These are phyloP conservation scores for Salix viminalis DNA, from an alignment of 345 rosid species.

Conservation along the genomic window DNA sequence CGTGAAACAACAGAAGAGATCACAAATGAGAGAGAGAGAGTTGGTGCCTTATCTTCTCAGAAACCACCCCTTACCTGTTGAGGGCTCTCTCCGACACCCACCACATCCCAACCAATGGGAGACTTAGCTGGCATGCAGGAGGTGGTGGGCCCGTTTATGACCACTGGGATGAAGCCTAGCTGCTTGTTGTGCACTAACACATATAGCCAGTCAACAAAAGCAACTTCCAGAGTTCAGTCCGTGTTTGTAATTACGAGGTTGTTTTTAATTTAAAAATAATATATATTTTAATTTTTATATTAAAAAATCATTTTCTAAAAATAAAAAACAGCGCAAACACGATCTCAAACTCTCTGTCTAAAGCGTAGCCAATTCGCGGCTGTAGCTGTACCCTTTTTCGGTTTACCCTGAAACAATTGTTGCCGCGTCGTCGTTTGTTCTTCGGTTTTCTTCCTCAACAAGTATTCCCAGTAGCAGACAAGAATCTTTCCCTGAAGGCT, in stretches of 20 bases:
- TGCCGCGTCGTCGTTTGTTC: neutral
- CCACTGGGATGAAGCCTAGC: neutral
- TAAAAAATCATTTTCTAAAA: too few relatives aligned
- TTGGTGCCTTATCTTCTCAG: neutral
- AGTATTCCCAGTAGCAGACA: neutral
- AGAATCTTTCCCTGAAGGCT: neutral
- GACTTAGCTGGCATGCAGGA: conserved; percentile 38
- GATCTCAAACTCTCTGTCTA: too few relatives aligned
- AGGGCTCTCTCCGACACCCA: conserved; percentile 4
- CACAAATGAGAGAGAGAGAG: neutral
- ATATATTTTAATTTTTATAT: too few relatives aligned
- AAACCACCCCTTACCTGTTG: neutral
- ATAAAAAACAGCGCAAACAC: too few relatives aligned
- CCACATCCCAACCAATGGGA: conserved; percentile 31
- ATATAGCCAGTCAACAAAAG: conserved; percentile 35
- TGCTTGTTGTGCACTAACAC: neutral
- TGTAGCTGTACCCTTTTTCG: too few relatives aligned
- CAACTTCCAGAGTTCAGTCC: conserved; percentile 14
- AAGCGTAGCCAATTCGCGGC: neutral
- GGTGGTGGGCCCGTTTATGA: conserved; percentile 12
- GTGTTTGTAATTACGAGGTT: too few relatives aligned
- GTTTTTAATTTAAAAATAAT: too few relatives aligned
- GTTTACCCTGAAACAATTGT: neutral
- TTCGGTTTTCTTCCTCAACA: neutral
- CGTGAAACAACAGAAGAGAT: neutral